A percentile compares a stretch with the other conserved stretches of the same genome.
phyloP scores from a whole-genome alignment of 225 moss, liverwort and hornwort species.

The Physcomitrium patens region DNA sequence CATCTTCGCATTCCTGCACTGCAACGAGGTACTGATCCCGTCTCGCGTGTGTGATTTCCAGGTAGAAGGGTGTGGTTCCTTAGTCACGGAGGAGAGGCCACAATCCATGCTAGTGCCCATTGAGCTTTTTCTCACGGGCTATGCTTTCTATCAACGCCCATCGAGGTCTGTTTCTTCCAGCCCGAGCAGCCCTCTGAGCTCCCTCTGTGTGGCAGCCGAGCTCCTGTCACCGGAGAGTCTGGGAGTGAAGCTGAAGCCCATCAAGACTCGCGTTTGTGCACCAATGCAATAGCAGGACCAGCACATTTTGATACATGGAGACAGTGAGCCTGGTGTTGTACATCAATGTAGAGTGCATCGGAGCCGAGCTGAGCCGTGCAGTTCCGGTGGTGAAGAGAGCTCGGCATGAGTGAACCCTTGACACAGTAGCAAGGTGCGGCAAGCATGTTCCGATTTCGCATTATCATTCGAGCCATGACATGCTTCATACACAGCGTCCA shows the following conservation, averaged over 20 bases:
- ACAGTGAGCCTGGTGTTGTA: conserved; percentile 39
- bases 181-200: conserved; percentile 88
- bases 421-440: conserved; percentile 49
- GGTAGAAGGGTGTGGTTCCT: conserved; percentile 95
- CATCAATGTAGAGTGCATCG: conserved; percentile 27
- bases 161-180: conserved; percentile 66
- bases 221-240: conserved; percentile 89
- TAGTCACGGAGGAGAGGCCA: conserved; percentile 94
- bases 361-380: conserved; percentile 12
- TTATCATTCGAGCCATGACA: conserved; percentile 33
- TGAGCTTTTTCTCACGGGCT: conserved; percentile 92
- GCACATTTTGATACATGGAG: conserved; percentile 26
- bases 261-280: conserved; percentile 82
- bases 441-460: conserved; percentile 53
- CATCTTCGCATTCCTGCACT: no score
- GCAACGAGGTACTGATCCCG: neutral
- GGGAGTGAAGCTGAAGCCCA: conserved; percentile 93
- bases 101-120: conserved; percentile 93
- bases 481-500: conserved; percentile 45
- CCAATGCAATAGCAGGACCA: conserved; percentile 25
- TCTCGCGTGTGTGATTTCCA: conserved; percentile 23
- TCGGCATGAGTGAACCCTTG: conserved; percentile 33
- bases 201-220: conserved; percentile 86
- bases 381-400: conserved; percentile 27
- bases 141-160: conserved; percentile 81